Evolutionary conservation across 768 basidiomycete genomes (phyloP).

Genomic region (Plicaturopsis crispa): DNA sequence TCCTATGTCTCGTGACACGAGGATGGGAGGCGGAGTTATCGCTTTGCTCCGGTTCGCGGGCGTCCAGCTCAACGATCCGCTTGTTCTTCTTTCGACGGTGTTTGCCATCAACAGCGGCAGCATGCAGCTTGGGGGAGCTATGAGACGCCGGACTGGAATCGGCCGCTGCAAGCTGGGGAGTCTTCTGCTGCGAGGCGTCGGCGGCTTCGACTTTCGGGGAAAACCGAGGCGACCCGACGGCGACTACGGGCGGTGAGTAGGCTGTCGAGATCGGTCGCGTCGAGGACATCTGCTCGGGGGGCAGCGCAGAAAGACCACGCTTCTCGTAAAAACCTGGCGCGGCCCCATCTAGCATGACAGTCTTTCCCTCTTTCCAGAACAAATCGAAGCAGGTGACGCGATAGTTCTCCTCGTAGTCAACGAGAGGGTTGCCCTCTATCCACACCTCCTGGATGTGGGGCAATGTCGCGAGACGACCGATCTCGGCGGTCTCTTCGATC

Average conservation of each 20-base stretch:
- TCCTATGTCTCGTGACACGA: too few species aligned
- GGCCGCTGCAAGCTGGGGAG: neutral
- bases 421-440: conserved; percentile 80
- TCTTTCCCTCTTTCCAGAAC: conserved; percentile 81
- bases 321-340: conserved; percentile 67
- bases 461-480: conserved; percentile 73
- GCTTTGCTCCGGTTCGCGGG: conserved; percentile 27
- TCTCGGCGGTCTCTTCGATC: conserved; percentile 76
- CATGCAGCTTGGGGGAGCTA: conserved; percentile 36
- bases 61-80: conserved; percentile 75
- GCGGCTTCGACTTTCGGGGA: conserved; percentile 7
- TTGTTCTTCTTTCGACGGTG: conserved; percentile 55
- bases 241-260: conserved; percentile 53
- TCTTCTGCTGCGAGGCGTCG: too few species aligned
- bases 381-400: conserved; percentile 74
- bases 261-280: conserved; percentile 39
- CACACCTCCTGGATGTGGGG: conserved; percentile 78
- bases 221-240: conserved; percentile 32
- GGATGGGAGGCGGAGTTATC: conserved; percentile 24
- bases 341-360: conserved; percentile 68
- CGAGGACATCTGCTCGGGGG: conserved; percentile 45
- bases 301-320: conserved; percentile 41
- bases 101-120: conserved; percentile 29
- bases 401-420: conserved; percentile 61
- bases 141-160: conserved; percentile 30